Evolutionary conservation across 805 yeast genomes (phyloP).

Genomic region (Ogataea methylovora): DNA sequence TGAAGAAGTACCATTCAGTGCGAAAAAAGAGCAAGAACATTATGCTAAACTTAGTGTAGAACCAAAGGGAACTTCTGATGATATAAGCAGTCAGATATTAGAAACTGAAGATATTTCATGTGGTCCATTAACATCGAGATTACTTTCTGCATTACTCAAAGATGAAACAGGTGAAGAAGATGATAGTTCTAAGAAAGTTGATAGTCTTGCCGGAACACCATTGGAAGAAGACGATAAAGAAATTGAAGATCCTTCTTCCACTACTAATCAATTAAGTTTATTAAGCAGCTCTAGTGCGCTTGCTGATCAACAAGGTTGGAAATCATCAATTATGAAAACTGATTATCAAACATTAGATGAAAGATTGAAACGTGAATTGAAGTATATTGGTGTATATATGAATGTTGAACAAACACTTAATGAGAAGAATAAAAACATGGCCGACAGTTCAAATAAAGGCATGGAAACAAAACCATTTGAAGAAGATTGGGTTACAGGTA

Average conservation of each 20-base stretch:
- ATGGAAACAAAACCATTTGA: slow-evolving; percentile 19
- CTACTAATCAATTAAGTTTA: slow-evolving; percentile 5
- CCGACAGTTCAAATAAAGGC: slow-evolving; percentile 15
- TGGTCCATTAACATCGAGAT: slow-evolving; percentile 84
- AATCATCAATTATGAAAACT: slow-evolving; percentile 34
- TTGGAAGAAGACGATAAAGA: slow-evolving; percentile 5
- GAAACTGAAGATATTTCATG: slow-evolving; percentile 75
- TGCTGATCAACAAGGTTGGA: slow-evolving; percentile 41
- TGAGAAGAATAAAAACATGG: slow-evolving; percentile 9
- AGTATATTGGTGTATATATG: slow-evolving; percentile 84
- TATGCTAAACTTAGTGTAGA: slow-evolving; percentile 14
- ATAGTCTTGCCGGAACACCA: slow-evolving; percentile 15
- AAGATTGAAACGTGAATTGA: slow-evolving; percentile 76
- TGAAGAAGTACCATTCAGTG: slow-evolving; percentile 5
- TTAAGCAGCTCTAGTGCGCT: slow-evolving; percentile 16
- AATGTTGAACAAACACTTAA: slow-evolving; percentile 39
- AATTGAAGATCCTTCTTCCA: slow-evolving; percentile 7
- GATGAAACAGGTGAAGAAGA: slow-evolving; percentile 22
- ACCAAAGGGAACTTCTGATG: slow-evolving; percentile 56
- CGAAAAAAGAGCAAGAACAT: slow-evolving; percentile 14
- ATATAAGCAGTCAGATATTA: slow-evolving; percentile 49
- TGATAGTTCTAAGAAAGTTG: slow-evolving; percentile 14
- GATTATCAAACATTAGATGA: slow-evolving; percentile 85
- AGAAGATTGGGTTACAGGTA: slow-evolving; percentile 68
- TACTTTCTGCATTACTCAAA: slow-evolving; percentile 70